Base-by-base conservation (phyloP, 768 basidiomycete species). In the Termitomyces heimii region DNA sequence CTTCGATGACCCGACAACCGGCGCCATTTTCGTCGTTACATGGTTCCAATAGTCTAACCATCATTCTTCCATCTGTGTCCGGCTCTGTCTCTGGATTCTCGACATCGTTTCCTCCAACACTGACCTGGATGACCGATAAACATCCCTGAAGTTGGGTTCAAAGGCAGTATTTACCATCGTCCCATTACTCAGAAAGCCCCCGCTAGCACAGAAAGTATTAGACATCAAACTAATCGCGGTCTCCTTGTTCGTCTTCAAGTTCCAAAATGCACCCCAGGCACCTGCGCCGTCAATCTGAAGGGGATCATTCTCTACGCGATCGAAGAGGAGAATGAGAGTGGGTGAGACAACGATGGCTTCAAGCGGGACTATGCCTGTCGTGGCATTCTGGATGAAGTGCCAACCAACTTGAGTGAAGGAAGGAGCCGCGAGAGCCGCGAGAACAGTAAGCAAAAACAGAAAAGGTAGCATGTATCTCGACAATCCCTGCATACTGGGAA, bases 191-290 rank as follows among this genome's bases (percentile, higher is more conserved):
- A 77, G 57, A 53, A 77, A 71, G 2, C 70, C 72, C 12, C 76
- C 75, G 22, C 73, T 73, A 0, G 73, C 77, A 62, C 76, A 78
- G 65, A 75, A 78, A n/a, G 69, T 70, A 56, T 78, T 71, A n/a
- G 72, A 69, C 9, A 70, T 52, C n/a, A 74, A 61, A 44, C 70
- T 63, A 9, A 76, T 57, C 10, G 75, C 65, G 14, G 71, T 69
- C 1, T 71, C 68, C 4, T 66, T 70, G 40, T 75, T 73, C 1
- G 76, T 77, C 58, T 71, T 66, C 12, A 79, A 60, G 54, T 78
- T 69, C 63, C 76, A 73, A 16, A 79, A 65, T 7, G 74, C 76
- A 29, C 73, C 75, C 78, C 78, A 79, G 8, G 78, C 78, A 18
- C 74, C 65, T 57, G 77, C 76, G 1, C 72, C 73, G 51, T 76